Evolutionary conservation across 768 basidiomycete genomes (phyloP).

Genomic region (Phlebiopsis flavidoalba): DNA sequence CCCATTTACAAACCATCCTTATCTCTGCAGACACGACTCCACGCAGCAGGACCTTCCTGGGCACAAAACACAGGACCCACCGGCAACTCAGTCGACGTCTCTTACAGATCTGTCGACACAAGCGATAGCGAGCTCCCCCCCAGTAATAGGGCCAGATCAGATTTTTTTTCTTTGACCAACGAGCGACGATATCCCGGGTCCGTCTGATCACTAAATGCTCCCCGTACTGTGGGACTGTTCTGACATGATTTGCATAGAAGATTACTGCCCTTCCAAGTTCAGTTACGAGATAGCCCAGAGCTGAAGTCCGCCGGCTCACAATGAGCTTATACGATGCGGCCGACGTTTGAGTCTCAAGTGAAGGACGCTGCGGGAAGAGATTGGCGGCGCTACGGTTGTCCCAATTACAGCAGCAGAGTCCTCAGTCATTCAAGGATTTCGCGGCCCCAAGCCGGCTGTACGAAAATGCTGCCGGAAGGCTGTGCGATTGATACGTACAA

Average conservation of each 20-base stretch:
- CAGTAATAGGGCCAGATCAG: not conserved
- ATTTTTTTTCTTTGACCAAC: not conserved
- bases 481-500: too few relatives aligned
- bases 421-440: not conserved
- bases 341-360: conserved; percentile 11
- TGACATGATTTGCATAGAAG: conserved; percentile 5
- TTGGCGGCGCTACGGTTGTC: not conserved
- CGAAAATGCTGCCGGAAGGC: too few relatives aligned
- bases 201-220: not conserved
- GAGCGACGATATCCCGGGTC: not conserved
- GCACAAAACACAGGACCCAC: conserved; percentile 17
- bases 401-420: not conserved
- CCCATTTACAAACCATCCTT: not conserved
- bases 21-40: conserved; percentile 6
- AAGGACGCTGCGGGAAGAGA: not conserved
- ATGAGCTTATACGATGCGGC: conserved; percentile 4
- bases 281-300: conserved; percentile 41
- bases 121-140: not conserved
- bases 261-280: conserved; percentile 42
- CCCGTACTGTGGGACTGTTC: not conserved
- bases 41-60: conserved; percentile 23
- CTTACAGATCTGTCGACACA: not conserved
- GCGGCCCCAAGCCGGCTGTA: not conserved
- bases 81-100: not conserved
- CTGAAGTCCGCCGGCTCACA: conserved; percentile 36